Evolutionary conservation across 805 yeast genomes (phyloP).

Genomic region (Nakazawaea wyomingensis): DNA sequence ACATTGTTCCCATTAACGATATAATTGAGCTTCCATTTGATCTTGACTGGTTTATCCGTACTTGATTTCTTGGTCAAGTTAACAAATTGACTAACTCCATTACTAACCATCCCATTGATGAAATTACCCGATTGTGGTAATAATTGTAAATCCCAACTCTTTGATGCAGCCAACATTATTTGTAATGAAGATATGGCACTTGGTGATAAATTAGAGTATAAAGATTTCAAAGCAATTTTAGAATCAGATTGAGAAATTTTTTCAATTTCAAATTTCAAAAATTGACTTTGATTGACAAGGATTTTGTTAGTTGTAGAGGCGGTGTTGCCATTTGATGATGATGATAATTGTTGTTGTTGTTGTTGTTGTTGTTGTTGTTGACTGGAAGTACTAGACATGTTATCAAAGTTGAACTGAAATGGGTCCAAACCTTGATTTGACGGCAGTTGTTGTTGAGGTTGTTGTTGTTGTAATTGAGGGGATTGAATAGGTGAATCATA

Average conservation of each 20-base stretch:
- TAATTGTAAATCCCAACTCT: slow-evolving; percentile 49
- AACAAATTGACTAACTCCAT: slow-evolving; percentile 52
- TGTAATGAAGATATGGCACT: slow-evolving; percentile 44
- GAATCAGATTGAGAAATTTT: slow-evolving; percentile 30
- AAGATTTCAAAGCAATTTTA: slow-evolving; percentile 38
- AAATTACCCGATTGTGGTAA: slow-evolving; percentile 56
- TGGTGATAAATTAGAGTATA: slow-evolving; percentile 46
- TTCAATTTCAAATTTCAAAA: slow-evolving; percentile 45
- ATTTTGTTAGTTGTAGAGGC: not conserved
- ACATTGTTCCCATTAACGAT: slow-evolving; percentile 37
- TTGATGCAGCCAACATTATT: slow-evolving; percentile 69
- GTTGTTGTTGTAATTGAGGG: no score
- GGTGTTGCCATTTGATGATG: no score
- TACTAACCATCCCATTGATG: slow-evolving; percentile 40
- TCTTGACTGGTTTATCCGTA: slow-evolving; percentile 42
- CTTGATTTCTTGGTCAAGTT: slow-evolving; percentile 28
- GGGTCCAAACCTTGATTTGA: slow-evolving; percentile 26
- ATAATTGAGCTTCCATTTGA: slow-evolving; percentile 73
- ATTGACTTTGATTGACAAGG: slow-evolving; percentile 36
- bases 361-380: not conserved
- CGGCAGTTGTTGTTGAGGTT: slow-evolving; percentile 14
- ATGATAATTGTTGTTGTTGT: not conserved
- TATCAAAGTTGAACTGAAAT: slow-evolving; percentile 27
- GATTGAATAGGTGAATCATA: not conserved
- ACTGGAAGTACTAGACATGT: not conserved